Percentiles rank a stretch among this genome's conserved stretches.
phyloP scores from a whole-genome alignment of 352 stramenopile genomes.

The Phytophthora cryptogea region DNA sequence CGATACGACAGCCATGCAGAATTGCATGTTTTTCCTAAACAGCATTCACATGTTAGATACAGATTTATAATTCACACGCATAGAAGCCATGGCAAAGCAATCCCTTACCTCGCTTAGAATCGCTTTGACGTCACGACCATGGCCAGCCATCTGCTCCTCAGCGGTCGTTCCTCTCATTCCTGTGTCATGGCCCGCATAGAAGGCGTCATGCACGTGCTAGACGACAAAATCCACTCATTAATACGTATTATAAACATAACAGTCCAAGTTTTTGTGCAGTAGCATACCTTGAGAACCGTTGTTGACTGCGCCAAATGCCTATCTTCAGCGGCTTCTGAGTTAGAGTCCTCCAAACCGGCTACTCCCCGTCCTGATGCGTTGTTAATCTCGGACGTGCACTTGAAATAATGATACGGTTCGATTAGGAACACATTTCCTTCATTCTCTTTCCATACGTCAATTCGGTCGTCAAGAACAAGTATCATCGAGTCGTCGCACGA shows the following conservation, averaged over 20 bases:
- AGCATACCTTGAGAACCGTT: conserved; percentile 57
- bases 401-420: conserved; percentile 86
- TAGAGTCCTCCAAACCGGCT: conserved; percentile 45
- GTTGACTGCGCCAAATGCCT: conserved; percentile 59
- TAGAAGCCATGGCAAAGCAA: not conserved
- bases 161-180: conserved; percentile 53
- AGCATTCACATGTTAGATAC: conserved; percentile 7
- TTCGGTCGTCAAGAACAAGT: conserved; percentile 81
- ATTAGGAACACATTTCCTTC: conserved; percentile 88
- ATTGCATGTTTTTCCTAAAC: conserved; percentile 71
- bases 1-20: conserved; percentile 63
- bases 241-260: not conserved
- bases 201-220: conserved; percentile 62
- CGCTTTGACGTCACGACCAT: conserved; percentile 67
- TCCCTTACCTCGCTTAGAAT: conserved; percentile 61
- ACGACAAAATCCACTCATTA: not conserved
- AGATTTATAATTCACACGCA: not conserved
- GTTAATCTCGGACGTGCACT: conserved; percentile 83
- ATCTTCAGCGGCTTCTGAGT: conserved; percentile 36
- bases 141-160: conserved; percentile 74
- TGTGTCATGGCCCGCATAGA: conserved; percentile 57
- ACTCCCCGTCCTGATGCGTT: conserved; percentile 69
- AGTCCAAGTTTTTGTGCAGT: not conserved
- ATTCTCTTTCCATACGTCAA: conserved; percentile 91
- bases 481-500: conserved; percentile 90